Evolutionary conservation across 768 basidiomycete genomes (phyloP).

Genomic region (Russula dissimulans): DNA sequence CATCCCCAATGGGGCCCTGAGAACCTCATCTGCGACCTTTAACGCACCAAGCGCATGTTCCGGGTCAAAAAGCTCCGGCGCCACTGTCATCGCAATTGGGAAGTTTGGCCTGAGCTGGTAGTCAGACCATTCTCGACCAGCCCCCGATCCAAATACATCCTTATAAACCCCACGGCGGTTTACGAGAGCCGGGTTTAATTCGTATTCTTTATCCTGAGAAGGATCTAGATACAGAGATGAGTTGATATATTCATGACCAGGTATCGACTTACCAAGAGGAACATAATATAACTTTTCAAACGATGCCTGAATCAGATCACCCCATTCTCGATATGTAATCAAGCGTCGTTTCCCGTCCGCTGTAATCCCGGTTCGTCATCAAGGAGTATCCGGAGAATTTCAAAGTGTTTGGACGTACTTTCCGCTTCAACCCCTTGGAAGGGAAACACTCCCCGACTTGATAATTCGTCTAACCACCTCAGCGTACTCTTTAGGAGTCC

Average conservation of each 20-base stretch:
- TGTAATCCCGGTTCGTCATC: constrained; percentile 26
- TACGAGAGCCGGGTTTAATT: constrained; percentile 58
- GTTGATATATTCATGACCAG: neutral
- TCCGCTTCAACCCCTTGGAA: constrained; percentile 81
- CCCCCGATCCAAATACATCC: constrained; percentile 88
- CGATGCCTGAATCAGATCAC: constrained; percentile 67
- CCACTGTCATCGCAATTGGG: constrained; percentile 93
- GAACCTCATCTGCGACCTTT: constrained; percentile 64
- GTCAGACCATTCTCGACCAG: constrained; percentile 89
- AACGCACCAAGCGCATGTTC: constrained; percentile 73
- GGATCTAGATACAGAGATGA: constrained; percentile 40
- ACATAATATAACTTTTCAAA: constrained; percentile 92
- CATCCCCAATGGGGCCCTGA: constrained; percentile 91
- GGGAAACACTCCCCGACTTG: constrained; percentile 61
- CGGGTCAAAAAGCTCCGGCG: constrained; percentile 87
- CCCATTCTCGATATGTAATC: constrained; percentile 89
- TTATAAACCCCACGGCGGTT: constrained; percentile 96
- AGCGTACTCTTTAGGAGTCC: constrained; percentile 89
- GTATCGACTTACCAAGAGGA: constrained; percentile 49
- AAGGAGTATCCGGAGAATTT: neutral
- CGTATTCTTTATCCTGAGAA: constrained; percentile 59
- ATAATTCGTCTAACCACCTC: constrained; percentile 75
- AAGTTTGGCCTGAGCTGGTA: constrained; percentile 94
- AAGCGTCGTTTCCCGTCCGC: constrained; percentile 59
- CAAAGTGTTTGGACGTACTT: constrained; percentile 38